Conservation (phyloP, 306 rosid genomes). For the Argentina anserina region DNA sequence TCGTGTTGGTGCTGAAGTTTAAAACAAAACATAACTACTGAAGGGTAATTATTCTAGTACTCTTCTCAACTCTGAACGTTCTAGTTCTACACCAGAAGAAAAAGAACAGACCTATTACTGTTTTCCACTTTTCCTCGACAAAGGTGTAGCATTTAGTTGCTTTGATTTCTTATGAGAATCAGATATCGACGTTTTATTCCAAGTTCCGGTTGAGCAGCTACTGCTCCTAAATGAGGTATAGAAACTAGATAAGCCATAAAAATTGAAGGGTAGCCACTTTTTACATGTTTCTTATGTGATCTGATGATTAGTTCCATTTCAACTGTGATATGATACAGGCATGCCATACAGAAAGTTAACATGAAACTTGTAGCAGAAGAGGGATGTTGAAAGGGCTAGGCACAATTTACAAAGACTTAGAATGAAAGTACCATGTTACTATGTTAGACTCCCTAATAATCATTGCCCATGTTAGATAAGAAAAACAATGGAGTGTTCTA, state of each 20-base stretch:
- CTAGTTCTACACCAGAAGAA: background rate
- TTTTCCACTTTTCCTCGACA: no score
- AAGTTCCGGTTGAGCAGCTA: background rate
- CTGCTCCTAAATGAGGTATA: background rate
- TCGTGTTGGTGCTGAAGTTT: background rate
- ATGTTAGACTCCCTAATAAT: slow-evolving; percentile 21
- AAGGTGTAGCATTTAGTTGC: background rate
- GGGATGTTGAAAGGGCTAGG: background rate
- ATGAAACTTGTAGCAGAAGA: background rate
- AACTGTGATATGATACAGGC: no score
- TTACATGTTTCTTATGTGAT: background rate
- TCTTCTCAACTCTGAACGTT: background rate
- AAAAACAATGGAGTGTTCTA: slow-evolving; percentile 22
- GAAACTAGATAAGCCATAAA: background rate
- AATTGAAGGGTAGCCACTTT: background rate
- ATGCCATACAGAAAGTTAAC: no score
- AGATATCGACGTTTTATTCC: background rate
- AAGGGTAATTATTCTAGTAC: background rate
- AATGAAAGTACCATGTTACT: slow-evolving; percentile 8
- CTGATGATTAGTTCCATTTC: background rate
- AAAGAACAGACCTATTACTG: background rate
- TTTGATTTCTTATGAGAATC: background rate
- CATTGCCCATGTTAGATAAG: slow-evolving; percentile 30
- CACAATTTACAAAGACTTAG: background rate
- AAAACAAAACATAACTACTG: background rate